Evolutionary conservation across 2,329 filamentous ascomycete species (phyloP).

Genomic region (Elsinoe australis): DNA sequence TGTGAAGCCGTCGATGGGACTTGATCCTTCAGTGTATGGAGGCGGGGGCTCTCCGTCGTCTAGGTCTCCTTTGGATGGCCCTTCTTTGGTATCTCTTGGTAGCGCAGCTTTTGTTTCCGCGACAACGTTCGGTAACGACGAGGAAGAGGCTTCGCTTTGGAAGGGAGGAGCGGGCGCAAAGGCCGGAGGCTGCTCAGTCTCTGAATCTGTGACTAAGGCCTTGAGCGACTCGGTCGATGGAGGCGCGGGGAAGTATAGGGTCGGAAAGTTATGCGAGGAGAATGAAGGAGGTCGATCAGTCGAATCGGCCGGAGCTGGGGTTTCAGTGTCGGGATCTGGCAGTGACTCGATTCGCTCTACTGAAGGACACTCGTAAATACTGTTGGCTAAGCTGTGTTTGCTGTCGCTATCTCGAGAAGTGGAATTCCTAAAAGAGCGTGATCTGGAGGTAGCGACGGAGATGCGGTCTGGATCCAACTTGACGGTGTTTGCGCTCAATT

Average conservation of each 20-base stretch:
- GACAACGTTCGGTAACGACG: constrained; percentile 35
- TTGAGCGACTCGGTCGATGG: constrained; percentile 42
- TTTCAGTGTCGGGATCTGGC: constrained; percentile 27
- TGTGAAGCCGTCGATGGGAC: constrained; percentile 82
- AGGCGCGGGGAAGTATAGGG: constrained; percentile 51
- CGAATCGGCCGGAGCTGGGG: constrained; percentile 46
- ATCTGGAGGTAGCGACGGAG: constrained; percentile 19
- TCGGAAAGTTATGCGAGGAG: constrained; percentile 56
- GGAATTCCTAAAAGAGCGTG: constrained; percentile 20
- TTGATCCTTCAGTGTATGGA: constrained; percentile 90
- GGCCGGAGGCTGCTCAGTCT: constrained; percentile 38
- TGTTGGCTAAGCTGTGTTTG: constrained; percentile 3
- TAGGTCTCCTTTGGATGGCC: constrained; percentile 61
- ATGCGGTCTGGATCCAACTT: constrained; percentile 20
- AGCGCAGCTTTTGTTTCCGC: constrained; percentile 79
- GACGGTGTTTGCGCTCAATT: constrained; percentile 18
- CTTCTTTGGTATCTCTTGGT: constrained; percentile 66
- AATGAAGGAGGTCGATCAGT: constrained; percentile 51
- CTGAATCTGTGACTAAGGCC: constrained; percentile 31
- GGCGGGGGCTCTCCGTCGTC: constrained; percentile 89
- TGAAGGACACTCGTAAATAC: constrained; percentile 10
- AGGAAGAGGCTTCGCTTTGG: constrained; percentile 44
- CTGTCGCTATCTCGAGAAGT: constrained; percentile 17
- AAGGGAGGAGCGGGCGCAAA: constrained; percentile 47
- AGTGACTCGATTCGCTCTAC: constrained; percentile 6